These are phyloP conservation scores for Rubroboletus satanas DNA, from an alignment of 768 basidiomycete species.

Conservation along the genomic window DNA sequence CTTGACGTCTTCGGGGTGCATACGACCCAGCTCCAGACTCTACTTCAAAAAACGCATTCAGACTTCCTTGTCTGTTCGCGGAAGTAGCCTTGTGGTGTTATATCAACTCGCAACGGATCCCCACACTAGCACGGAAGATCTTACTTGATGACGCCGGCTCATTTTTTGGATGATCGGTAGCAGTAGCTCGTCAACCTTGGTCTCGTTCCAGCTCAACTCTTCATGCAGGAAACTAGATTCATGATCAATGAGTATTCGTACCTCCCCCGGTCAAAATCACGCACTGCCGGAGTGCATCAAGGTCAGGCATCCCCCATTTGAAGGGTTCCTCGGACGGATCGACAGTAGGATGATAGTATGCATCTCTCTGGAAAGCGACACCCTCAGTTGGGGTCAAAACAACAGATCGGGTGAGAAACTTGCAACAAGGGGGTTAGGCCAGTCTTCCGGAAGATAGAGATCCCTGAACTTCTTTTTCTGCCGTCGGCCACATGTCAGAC, in stretches of 20 bases:
- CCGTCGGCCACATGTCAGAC: constrained; percentile 9
- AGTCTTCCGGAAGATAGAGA: constrained; percentile 74
- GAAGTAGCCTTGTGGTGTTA: constrained; percentile 45
- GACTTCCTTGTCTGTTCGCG: constrained; percentile 70
- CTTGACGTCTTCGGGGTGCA: constrained; percentile 76
- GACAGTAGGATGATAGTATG: constrained; percentile 88
- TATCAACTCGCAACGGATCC: neutral
- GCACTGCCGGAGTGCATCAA: constrained; percentile 84
- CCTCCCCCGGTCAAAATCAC: constrained; percentile 23
- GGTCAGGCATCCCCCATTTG: constrained; percentile 95
- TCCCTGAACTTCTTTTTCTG: constrained; percentile 90
- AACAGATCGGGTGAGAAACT: constrained; percentile 28
- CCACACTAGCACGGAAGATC: constrained; percentile 9
- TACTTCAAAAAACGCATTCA: constrained; percentile 73
- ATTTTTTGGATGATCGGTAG: constrained; percentile 89
- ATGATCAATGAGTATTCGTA: constrained; percentile 11
- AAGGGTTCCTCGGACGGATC: constrained; percentile 92
- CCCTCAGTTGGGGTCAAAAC: neutral
- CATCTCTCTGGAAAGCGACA: constrained; percentile 61
- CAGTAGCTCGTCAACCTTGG: constrained; percentile 87
- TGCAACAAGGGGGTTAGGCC: constrained; percentile 93
- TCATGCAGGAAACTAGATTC: constrained; percentile 58
- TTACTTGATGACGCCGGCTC: constrained; percentile 73
- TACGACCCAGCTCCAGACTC: constrained; percentile 61
- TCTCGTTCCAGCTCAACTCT: constrained; percentile 78